A percentile compares a stretch with the other conserved stretches of the same genome.
Conservation (phyloP, 1,139 yeast genomes). For the Yamadazyma spencermartinsiae region DNA sequence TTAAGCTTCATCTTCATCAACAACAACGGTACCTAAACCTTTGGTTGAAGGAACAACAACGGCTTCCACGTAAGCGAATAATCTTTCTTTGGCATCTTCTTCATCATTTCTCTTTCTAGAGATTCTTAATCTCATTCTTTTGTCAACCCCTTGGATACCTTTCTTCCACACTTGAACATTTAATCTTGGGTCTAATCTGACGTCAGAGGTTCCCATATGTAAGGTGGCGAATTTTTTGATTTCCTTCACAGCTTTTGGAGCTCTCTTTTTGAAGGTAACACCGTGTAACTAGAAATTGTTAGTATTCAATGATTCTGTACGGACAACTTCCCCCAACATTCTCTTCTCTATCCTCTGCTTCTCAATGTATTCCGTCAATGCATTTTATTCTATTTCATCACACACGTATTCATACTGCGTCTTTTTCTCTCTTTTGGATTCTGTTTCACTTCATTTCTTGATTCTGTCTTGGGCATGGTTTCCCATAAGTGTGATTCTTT, state of each 20-base stretch:
- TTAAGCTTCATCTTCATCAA: slow-evolving; percentile 84
- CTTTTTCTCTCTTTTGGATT: too few species aligned
- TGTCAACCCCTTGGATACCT: slow-evolving; percentile 99
- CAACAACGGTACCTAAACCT: slow-evolving; percentile 98
- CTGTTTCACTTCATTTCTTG: too few species aligned
- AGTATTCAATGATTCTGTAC: too few species aligned
- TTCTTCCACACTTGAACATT: slow-evolving; percentile 99
- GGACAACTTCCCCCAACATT: too few species aligned
- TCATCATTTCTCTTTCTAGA: slow-evolving; percentile 99
- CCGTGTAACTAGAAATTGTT: slow-evolving; percentile 78
- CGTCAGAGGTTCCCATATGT: slow-evolving; percentile 99
- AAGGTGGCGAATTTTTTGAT: slow-evolving; percentile 97
- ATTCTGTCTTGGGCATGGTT: too few species aligned
- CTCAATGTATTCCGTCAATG: too few species aligned
- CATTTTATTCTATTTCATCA: too few species aligned
- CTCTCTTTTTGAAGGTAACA: slow-evolving; percentile 99
- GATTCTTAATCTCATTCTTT: slow-evolving; percentile 98
- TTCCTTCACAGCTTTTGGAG: slow-evolving; percentile 99
- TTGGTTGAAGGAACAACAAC: slow-evolving; percentile 92
- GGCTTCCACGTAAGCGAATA: slow-evolving; percentile 98
- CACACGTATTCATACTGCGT: too few species aligned
- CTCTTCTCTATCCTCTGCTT: too few species aligned
- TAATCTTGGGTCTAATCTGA: slow-evolving; percentile 98
- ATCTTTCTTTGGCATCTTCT: slow-evolving; percentile 98
- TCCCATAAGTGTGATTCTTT: too few species aligned